Percentiles rank a stretch among this genome's conserved stretches.
Evolutionary conservation across 345 rosid genomes (phyloP).

Genomic region (Murraya paniculata): DNA sequence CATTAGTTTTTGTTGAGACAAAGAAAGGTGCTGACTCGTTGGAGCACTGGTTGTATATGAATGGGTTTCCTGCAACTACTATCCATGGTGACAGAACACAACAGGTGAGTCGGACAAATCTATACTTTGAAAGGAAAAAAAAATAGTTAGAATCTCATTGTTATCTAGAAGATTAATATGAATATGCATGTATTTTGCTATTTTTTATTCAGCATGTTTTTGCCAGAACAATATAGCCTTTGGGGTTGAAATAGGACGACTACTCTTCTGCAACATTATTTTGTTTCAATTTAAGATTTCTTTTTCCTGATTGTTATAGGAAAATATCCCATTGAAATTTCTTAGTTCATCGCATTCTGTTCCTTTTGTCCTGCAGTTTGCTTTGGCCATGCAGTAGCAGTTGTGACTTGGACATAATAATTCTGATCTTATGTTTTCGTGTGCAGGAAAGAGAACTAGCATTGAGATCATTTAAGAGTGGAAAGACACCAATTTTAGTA

Average conservation of each 20-base stretch:
- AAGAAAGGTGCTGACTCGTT: constrained; percentile 93
- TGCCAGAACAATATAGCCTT: no score
- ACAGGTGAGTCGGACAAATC: constrained; percentile 41
- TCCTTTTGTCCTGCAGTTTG: neutral
- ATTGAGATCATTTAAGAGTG: constrained; percentile 50
- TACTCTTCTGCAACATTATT: no score
- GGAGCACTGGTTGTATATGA: constrained; percentile 80
- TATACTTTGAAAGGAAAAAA: neutral
- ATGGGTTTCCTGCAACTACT: constrained; percentile 90
- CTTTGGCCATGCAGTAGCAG: neutral
- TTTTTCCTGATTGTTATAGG: no score
- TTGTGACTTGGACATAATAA: neutral
- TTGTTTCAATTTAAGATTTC: no score
- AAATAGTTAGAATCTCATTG: neutral
- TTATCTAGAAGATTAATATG: no score
- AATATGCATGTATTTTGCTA: neutral
- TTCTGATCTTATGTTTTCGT: neutral
- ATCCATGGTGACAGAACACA: constrained; percentile 97
- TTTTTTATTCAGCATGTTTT: neutral
- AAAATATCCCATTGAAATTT: neutral
- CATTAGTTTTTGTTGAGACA: constrained; percentile 98
- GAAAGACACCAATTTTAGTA: constrained; percentile 55
- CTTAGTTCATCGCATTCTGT: neutral
- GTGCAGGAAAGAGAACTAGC: constrained; percentile 62
- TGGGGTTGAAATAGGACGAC: no score